Base-by-base conservation (phyloP, 225 moss, liverwort and hornwort genomes). In the Asterella californica region DNA sequence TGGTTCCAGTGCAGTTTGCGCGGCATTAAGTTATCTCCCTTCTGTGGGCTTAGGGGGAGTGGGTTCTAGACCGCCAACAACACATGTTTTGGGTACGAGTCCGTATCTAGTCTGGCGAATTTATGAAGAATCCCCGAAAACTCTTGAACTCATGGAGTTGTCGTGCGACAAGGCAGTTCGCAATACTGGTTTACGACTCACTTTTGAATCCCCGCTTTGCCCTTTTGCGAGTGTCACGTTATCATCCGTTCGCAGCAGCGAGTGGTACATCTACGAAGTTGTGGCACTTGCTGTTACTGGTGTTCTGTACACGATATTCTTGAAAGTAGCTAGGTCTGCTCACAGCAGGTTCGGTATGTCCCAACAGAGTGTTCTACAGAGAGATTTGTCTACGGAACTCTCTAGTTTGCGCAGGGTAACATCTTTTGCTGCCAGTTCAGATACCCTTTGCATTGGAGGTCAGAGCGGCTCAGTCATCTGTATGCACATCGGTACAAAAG, bases 391-490 rank as follows among this genome's bases (percentile, higher is more conserved):
- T 0, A 76, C 46, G 15, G 84, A 89, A 21, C 70, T 89, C 61
- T 54, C 36, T 7, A 59, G 80, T 38, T 84, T 89, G 15, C 78
- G 76, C 15, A 84, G 60, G 69, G 86, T 86, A 0, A 89, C 88
- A 47, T 78, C 86, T 15, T 42, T 86, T 70, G 72, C 84, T 38
- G 88, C 86, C 15, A 84, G 78, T 36, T 74, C 84, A 61, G 84
- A 86, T n/a, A 29, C 84, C 42, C 72, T 89, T 37, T 84, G 86
- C 47, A 64, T 81, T 15, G 88, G 88, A 65, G 86, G 88, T 27
- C 78, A 82, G 77, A 89, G 76, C 75, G 88, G 86, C 33, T 83
- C 86, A 18, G 78, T 89, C 25, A 27, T 86, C 19, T 89, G 86
- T 52, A 57, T 86, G 33, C 79, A 80, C 30, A 36, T 82, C 8